Evolutionary conservation across 345 rosid genomes (phyloP).

Genomic region (Erucastrum elatum): DNA sequence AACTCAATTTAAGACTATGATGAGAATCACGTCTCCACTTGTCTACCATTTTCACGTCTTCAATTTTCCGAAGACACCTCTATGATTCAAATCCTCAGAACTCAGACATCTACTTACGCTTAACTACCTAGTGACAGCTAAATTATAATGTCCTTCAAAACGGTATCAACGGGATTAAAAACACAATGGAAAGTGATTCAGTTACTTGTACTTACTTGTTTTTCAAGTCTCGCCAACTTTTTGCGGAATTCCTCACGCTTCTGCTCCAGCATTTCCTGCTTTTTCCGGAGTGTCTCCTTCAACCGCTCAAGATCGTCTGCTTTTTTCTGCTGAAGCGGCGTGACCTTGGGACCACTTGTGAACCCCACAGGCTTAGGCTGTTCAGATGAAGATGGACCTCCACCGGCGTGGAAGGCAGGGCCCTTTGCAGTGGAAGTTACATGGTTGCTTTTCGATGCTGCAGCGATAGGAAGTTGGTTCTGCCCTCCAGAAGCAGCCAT

Average conservation of each 20-base stretch:
- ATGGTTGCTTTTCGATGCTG: slow-evolving; percentile 56
- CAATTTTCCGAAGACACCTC: neutral
- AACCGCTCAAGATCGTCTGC: slow-evolving; percentile 68
- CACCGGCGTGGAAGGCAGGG: slow-evolving; percentile 41
- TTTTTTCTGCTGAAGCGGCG: slow-evolving; percentile 73
- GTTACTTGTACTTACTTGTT: slow-evolving; percentile 51
- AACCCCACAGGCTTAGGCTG: slow-evolving; percentile 46
- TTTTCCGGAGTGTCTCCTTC: slow-evolving; percentile 85
- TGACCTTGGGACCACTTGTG: slow-evolving; percentile 55
- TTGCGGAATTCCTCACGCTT: slow-evolving; percentile 77
- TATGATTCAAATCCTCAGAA: slow-evolving; percentile 4
- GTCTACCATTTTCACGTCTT: slow-evolving; percentile 7
- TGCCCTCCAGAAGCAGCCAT: slow-evolving; percentile 43
- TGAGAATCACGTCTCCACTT: slow-evolving; percentile 1
- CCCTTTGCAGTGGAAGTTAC: slow-evolving; percentile 43
- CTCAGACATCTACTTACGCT: neutral
- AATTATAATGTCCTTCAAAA: neutral
- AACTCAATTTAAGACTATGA: neutral
- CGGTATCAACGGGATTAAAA: neutral
- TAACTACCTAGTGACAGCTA: slow-evolving; percentile 19
- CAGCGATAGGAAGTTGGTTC: slow-evolving; percentile 42
- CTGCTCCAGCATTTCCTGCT: slow-evolving; percentile 89
- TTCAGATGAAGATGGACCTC: slow-evolving; percentile 48
- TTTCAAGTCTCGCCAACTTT: slow-evolving; percentile 66
- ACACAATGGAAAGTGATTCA: neutral